phyloP scores from a whole-genome alignment of 352 stramenopile genomes.

The Phytophthora ohioensis region DNA sequence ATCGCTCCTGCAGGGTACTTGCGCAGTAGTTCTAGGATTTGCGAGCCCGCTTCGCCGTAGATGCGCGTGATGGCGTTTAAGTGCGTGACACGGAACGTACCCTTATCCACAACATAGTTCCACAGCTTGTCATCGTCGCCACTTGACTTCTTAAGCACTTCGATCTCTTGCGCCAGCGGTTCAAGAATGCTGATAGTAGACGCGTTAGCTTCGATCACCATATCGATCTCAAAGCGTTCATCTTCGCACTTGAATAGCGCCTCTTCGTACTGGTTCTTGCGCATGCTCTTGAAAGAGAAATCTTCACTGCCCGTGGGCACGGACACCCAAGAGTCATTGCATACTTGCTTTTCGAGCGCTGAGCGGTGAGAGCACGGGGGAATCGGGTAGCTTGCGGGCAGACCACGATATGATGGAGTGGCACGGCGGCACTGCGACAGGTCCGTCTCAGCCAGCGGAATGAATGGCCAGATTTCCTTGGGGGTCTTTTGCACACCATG shows the following conservation, averaged over 20 bases:
- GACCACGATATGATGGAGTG: conserved; percentile 97
- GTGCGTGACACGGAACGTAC: conserved; percentile 95
- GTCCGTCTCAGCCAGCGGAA: conserved; percentile 92
- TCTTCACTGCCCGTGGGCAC: conserved; percentile 99
- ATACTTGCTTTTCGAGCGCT: conserved; percentile 91
- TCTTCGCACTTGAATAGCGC: conserved; percentile 99
- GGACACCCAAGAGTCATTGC: conserved; percentile 98
- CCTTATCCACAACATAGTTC: conserved; percentile 95
- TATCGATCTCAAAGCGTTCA: conserved; percentile 95
- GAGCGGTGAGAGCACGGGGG: conserved; percentile 96
- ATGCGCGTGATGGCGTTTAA: conserved; percentile 98
- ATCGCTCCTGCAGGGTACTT: conserved; percentile 97
- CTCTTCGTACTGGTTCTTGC: conserved; percentile 99
- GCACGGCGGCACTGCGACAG: conserved; percentile 90
- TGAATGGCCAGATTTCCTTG: conserved; percentile 93
- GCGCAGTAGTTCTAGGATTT: conserved; percentile 94
- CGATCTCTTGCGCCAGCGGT: conserved; percentile 96
- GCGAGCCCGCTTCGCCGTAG: conserved; percentile 95
- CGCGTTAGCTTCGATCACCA: conserved; percentile 97
- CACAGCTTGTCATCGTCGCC: conserved; percentile 82
- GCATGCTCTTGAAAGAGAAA: conserved; percentile 99
- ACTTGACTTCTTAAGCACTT: conserved; percentile 73
- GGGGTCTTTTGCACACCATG: conserved; percentile 84
- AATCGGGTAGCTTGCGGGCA: conserved; percentile 97
- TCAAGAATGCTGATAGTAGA: conserved; percentile 96